Conservation (phyloP, 1,284 basidiomycete genomes). For the Cryptococcus jaspeensis region DNA sequence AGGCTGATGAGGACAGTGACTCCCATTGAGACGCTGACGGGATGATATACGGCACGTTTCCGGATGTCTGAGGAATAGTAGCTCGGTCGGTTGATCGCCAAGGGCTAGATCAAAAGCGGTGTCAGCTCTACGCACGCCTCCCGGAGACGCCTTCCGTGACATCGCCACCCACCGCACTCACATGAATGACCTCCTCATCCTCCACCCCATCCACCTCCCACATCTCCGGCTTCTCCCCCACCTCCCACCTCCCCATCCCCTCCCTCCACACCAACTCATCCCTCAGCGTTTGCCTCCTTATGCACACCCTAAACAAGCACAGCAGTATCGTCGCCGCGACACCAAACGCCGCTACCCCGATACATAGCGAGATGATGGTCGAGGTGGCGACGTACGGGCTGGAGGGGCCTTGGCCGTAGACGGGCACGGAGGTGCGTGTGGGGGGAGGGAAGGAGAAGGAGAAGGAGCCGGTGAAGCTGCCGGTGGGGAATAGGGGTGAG, state of each 20-base stretch:
- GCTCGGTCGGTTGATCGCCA: slow-evolving; percentile 2
- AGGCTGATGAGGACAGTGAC: slow-evolving; percentile 14
- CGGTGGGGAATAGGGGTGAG: background rate
- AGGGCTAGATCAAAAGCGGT: slow-evolving; percentile 1
- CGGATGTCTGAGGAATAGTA: background rate
- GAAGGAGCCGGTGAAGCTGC: background rate
- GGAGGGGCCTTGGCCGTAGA: background rate
- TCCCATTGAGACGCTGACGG: slow-evolving; percentile 2
- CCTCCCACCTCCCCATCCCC: slow-evolving; percentile 16
- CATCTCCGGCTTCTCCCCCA: slow-evolving; percentile 2
- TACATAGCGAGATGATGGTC: slow-evolving; percentile 17
- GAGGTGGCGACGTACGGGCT: slow-evolving; percentile 12
- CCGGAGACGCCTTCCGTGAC: background rate
- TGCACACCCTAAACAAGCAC: background rate
- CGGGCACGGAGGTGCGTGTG: background rate
- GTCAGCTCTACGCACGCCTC: background rate
- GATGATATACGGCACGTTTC: background rate
- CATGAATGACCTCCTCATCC: background rate
- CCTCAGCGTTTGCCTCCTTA: slow-evolving; percentile 1
- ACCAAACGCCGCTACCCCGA: slow-evolving; percentile 15
- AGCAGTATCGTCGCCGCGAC: background rate
- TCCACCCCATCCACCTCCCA: background rate
- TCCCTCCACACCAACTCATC: slow-evolving; percentile 12
- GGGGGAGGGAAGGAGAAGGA: background rate
- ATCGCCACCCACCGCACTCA: slow-evolving; percentile 5